phyloP scores from a whole-genome alignment of 1,284 basidiomycete species.

The Naganishia liquefaciens region DNA sequence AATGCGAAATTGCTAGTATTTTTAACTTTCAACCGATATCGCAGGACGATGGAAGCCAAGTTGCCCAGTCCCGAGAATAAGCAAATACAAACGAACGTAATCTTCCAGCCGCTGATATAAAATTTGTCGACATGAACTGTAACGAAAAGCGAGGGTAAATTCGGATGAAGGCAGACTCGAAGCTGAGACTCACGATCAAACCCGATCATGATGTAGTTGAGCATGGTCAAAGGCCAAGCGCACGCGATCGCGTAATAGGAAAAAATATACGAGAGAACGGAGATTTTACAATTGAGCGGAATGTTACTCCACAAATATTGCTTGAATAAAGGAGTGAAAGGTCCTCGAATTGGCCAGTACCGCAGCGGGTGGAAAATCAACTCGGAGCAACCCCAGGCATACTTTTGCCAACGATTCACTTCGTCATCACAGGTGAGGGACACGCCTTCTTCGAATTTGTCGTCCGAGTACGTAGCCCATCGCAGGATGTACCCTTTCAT shows the following conservation, averaged over 20 bases:
- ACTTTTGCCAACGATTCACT: constrained; percentile 80
- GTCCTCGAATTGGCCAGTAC: constrained; percentile 70
- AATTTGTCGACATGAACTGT: constrained; percentile 43
- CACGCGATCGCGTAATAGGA: constrained; percentile 49
- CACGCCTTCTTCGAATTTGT: constrained; percentile 82
- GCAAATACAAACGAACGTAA: constrained; percentile 65
- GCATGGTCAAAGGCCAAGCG: constrained; percentile 40
- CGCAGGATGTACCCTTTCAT: constrained; percentile 67
- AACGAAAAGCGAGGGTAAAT: constrained; percentile 22
- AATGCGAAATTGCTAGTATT: constrained; percentile 22
- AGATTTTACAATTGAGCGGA: constrained; percentile 47
- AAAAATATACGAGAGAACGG: constrained; percentile 47
- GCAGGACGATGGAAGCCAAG: constrained; percentile 67
- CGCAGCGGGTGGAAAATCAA: constrained; percentile 74
- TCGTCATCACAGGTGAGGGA: constrained; percentile 61
- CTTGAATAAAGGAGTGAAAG: constrained; percentile 73
- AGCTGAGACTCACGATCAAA: constrained; percentile 27
- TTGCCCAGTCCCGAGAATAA: constrained; percentile 77
- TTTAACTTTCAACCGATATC: constrained; percentile 68
- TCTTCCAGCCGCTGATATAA: constrained; percentile 47
- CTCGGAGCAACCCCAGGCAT: constrained; percentile 59
- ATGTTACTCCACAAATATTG: constrained; percentile 74
- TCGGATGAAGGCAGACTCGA: background rate
- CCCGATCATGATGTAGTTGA: constrained; percentile 46
- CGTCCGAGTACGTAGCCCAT: constrained; percentile 78